A percentile compares a stretch with the other conserved stretches of the same genome.
Evolutionary conservation across 1,284 basidiomycete species (phyloP).

Genomic region (Coriolopsis trogii): DNA sequence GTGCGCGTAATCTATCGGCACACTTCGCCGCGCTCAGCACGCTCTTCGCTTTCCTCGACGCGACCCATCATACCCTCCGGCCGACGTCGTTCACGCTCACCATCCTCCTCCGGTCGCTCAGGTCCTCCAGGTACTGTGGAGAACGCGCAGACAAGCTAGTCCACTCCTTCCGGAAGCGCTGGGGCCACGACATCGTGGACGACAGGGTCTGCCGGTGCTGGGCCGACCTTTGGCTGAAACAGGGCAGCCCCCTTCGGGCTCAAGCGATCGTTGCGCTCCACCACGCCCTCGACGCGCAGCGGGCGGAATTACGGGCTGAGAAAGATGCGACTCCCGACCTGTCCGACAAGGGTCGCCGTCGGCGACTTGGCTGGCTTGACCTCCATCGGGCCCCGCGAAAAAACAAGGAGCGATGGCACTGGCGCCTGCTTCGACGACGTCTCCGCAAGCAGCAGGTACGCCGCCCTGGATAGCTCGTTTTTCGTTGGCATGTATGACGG

Average conservation of each 20-base stretch:
- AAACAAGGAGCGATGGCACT: constrained; percentile 22
- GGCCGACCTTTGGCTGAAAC: constrained; percentile 57
- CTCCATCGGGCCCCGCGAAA: constrained; percentile 10
- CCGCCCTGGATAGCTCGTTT: constrained; percentile 8
- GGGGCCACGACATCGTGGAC: constrained; percentile 58
- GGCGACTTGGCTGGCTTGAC: constrained; percentile 16
- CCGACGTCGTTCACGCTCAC: constrained; percentile 68
- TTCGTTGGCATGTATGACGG: neutral
- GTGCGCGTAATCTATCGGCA: constrained; percentile 15
- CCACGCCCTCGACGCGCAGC: constrained; percentile 27
- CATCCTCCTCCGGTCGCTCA: constrained; percentile 56
- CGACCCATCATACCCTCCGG: constrained; percentile 50
- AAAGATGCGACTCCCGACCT: constrained; percentile 30
- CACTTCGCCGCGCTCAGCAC: constrained; percentile 42
- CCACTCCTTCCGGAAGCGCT: constrained; percentile 48
- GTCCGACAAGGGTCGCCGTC: constrained; percentile 8
- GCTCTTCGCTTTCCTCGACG: constrained; percentile 42
- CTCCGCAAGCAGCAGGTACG: constrained; percentile 19
- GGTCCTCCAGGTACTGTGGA: constrained; percentile 49
- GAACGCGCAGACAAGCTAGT: constrained; percentile 51
- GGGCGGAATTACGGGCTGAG: constrained; percentile 30
- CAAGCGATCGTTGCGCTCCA: constrained; percentile 21
- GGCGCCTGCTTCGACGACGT: constrained; percentile 25
- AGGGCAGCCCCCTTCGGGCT: constrained; percentile 57
- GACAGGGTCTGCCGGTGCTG: constrained; percentile 60